A percentile compares a stretch with the other conserved stretches of the same genome.
These are phyloP conservation scores for Syncephalastrum sp. DNA, from an alignment of 371 early-diverging fungal genomes.

Conservation along the genomic window DNA sequence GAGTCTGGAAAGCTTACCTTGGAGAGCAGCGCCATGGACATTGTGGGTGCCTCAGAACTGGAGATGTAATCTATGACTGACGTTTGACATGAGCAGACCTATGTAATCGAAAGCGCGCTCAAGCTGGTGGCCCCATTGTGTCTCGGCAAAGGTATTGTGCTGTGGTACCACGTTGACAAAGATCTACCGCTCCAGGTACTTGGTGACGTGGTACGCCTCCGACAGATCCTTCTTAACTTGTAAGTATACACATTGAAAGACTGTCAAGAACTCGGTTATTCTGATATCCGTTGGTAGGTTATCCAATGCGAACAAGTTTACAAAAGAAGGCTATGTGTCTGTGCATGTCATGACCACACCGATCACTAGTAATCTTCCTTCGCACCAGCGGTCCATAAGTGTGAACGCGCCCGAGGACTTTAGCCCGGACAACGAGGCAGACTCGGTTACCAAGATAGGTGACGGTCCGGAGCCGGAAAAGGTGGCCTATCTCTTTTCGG, in stretches of 20 bases:
- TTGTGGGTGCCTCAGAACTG: conserved; percentile 9
- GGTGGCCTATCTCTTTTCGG: conserved; percentile 37
- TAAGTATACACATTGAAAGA: conserved; percentile 1
- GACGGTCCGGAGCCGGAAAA: neutral
- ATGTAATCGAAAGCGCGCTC: conserved; percentile 42
- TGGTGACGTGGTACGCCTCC: conserved; percentile 50
- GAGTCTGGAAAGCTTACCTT: conserved; percentile 55
- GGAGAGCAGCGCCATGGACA: conserved; percentile 32
- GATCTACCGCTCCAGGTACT: conserved; percentile 32
- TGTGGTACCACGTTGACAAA: conserved; percentile 21
- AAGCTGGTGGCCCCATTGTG: conserved; percentile 33
- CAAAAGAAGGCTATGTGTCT: conserved; percentile 14
- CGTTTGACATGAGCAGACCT: conserved; percentile 13
- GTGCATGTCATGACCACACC: conserved; percentile 5
- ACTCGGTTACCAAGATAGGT: neutral
- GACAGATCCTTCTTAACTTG: conserved; percentile 52
- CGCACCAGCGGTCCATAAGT: neutral
- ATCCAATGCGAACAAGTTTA: conserved; percentile 27
- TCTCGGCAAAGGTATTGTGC: conserved; percentile 20
- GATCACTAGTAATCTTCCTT: neutral
- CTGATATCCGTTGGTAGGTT: conserved; percentile 7
- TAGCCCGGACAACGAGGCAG: neutral
- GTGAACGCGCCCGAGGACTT: conserved; percentile 3
- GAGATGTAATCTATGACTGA: neutral
- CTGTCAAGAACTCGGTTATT: neutral